Base-by-base conservation (phyloP, 257 asterid genomes). In the Scutellaria baicalensis region DNA sequence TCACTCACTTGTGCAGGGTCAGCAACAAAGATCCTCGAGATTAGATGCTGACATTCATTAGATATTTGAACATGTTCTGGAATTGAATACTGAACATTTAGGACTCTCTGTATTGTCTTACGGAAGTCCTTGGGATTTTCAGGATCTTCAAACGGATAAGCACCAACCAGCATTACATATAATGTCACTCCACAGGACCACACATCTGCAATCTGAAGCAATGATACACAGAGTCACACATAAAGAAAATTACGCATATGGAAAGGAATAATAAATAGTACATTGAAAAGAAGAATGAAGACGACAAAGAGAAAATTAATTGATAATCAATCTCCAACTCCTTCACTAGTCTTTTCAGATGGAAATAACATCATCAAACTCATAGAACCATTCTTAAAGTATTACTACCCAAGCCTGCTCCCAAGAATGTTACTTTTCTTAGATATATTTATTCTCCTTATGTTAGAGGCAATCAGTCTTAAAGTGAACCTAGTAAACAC, bases 181-280 rank as follows among this genome's bases (percentile, higher is more conserved):
- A 90, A 77, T 9, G 96, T 88, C 68, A 90, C 96, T 9, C 95
- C 96, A 72, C 95, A 90, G 0, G 96, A 90, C 96, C 96, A 90
- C 45, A 88, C 96, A 80, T 90, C 96, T 61, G 96, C 96, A 66
- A 87, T 79, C 96, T 89, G 91, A 69, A 82, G 76, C 36, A 68
- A 61, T 61, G 54, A 55, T 45, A 67, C 36, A 17, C 11, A 71
- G 61, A 59, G 33, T 52, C 39, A 63, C 31, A 6, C 9, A 18
- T 39, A 40, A 20, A 20, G 40, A 61, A 50, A 21, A 51, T 56
- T 17, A 33, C 12, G 23, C 42, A 6, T 49, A 57, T 17, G 23
- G 64, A 21, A 40, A 57, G 31, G 66, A 42, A 10, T 21, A 54
- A 21, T 14, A 50, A 21, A 12, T 38, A 27, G 47, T 57, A n/a